Evolutionary conservation across 805 yeast species (phyloP).

Genomic region (Monosporozyma yasuniensis): DNA sequence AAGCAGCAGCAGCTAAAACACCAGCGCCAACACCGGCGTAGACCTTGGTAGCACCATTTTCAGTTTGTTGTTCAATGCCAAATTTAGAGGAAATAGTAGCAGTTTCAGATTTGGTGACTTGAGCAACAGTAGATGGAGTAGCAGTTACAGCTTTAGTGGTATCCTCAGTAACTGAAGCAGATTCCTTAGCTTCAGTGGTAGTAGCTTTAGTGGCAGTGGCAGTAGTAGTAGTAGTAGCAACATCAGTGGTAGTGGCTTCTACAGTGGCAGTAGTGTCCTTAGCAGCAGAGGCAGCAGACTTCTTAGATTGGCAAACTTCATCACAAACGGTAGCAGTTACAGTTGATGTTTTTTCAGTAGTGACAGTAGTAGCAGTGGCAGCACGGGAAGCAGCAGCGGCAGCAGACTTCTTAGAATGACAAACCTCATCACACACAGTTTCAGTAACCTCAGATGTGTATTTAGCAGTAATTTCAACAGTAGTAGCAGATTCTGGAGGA

Average conservation of each 20-base stretch:
- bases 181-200: background rate
- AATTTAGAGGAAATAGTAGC: background rate
- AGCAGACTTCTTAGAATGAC: slow-evolving; percentile 7
- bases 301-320: slow-evolving; percentile 7
- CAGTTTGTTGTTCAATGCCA: slow-evolving; percentile 8
- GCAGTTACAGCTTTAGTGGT: background rate
- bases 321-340: slow-evolving; percentile 8
- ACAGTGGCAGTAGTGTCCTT: background rate
- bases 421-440: slow-evolving; percentile 12
- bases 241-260: slow-evolving; percentile 1
- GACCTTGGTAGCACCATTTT: slow-evolving; percentile 9
- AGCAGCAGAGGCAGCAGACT: slow-evolving; percentile 2
- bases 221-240: background rate
- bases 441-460: slow-evolving; percentile 3
- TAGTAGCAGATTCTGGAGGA: slow-evolving; percentile 3
- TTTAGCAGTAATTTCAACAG: slow-evolving; percentile 1
- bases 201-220: background rate
- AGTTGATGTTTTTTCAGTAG: slow-evolving; percentile 2
- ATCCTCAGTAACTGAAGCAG: background rate
- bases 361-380: slow-evolving; percentile 1
- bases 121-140: slow-evolving; percentile 3
- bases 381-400: slow-evolving; percentile 4
- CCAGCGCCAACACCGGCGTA: slow-evolving; percentile 9
- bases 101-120: slow-evolving; percentile 1
- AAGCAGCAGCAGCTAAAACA: slow-evolving; percentile 9